phyloP scores from a whole-genome alignment of 306 rosid species.

The Cucurbita ficifolia region DNA sequence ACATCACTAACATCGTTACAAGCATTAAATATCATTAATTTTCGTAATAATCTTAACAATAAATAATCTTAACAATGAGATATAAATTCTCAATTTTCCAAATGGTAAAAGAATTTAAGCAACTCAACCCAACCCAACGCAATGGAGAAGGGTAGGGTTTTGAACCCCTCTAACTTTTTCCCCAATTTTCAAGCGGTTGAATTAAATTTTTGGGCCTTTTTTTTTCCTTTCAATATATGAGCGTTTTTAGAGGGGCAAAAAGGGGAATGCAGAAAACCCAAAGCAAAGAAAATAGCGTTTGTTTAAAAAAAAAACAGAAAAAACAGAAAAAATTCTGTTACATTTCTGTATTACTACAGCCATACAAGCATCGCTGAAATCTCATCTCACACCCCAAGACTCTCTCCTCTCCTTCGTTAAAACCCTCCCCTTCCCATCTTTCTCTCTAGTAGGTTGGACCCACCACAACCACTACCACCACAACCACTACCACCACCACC shows the following conservation, averaged over 20 bases:
- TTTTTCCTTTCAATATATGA: background rate
- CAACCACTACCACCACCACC: background rate
- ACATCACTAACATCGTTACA: too few species aligned
- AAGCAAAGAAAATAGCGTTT: background rate
- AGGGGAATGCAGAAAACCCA: background rate
- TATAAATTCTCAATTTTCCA: too few species aligned
- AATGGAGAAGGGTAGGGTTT: too few species aligned
- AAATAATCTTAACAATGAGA: too few species aligned
- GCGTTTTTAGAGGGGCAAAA: background rate
- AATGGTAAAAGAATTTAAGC: too few species aligned
- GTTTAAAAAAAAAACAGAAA: background rate
- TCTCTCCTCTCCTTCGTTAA: background rate
- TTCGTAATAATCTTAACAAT: too few species aligned
- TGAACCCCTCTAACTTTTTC: too few species aligned
- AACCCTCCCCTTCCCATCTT: background rate
- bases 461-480: background rate
- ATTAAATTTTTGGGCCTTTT: background rate
- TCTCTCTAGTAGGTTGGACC: background rate
- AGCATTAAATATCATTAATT: too few species aligned
- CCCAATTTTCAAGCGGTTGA: too few species aligned
- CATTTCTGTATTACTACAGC: background rate
- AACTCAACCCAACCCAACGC: too few species aligned
- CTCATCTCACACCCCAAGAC: background rate
- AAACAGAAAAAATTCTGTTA: background rate
- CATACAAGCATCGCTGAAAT: background rate